phyloP scores from a whole-genome alignment of 768 basidiomycete genomes.

The Boletales sp. region DNA sequence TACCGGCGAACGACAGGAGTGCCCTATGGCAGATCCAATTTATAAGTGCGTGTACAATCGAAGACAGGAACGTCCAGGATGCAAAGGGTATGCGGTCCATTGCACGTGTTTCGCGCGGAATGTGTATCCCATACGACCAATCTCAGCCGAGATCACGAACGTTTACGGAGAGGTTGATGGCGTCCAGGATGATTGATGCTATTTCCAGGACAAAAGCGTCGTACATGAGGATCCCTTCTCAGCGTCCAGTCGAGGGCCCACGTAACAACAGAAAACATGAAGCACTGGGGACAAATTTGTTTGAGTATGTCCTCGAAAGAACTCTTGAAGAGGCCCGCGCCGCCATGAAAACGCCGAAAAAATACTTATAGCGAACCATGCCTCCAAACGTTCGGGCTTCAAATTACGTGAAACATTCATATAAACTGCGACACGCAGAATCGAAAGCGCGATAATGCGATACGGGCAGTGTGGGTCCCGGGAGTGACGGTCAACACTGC shows the following conservation, averaged over 20 bases:
- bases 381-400: slow-evolving; percentile 2
- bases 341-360: too few relatives aligned
- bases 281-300: slow-evolving; percentile 1
- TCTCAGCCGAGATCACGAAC: too few relatives aligned
- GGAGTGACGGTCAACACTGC: slow-evolving; percentile 49
- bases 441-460: slow-evolving; percentile 40
- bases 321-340: not conserved
- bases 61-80: too few relatives aligned
- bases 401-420: slow-evolving; percentile 10
- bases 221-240: slow-evolving; percentile 10
- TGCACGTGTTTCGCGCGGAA: too few relatives aligned
- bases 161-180: too few relatives aligned
- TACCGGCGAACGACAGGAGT: too few relatives aligned
- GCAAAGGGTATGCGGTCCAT: too few relatives aligned
- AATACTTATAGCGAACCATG: slow-evolving; percentile 9
- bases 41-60: too few relatives aligned
- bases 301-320: too few relatives aligned
- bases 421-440: slow-evolving; percentile 35
- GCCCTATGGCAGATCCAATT: too few relatives aligned
- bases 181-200: too few relatives aligned
- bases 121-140: too few relatives aligned
- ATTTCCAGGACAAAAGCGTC: slow-evolving; percentile 8
- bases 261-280: slow-evolving; percentile 7
- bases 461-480: slow-evolving; percentile 39
- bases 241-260: slow-evolving; percentile 19